Evolutionary conservation across 495 filamentous ascomycete species (phyloP).

Genomic region (Aspergillus cavernicola): DNA sequence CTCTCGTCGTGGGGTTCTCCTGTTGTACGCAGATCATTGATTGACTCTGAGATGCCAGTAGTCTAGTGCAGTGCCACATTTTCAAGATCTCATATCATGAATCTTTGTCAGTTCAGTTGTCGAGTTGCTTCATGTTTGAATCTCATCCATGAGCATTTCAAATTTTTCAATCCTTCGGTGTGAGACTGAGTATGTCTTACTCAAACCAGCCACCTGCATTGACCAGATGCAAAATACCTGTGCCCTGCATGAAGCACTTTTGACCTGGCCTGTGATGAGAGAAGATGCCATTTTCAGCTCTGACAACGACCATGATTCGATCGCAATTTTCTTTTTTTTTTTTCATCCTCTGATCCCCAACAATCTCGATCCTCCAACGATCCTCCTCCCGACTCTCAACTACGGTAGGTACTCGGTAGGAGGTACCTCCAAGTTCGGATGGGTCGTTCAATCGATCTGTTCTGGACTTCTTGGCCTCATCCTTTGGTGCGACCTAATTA

Average conservation of each 20-base stretch:
- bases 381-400: not conserved
- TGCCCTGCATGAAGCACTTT: slow-evolving; percentile 2
- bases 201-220: slow-evolving; percentile 22
- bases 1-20: no score
- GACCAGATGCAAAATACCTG: slow-evolving; percentile 18
- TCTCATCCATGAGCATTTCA: not conserved
- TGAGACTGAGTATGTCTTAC: slow-evolving; percentile 8
- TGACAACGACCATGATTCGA: not conserved
- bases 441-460: slow-evolving; percentile 8
- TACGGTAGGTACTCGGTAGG: slow-evolving; percentile 12
- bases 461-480: slow-evolving; percentile 13
- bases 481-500: slow-evolving; percentile 16
- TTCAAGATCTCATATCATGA: no score
- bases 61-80: no score
- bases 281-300: not conserved
- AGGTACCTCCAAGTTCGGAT: no score
- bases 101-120: no score
- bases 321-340: not conserved
- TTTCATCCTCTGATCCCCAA: not conserved
- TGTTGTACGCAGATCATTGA: no score
- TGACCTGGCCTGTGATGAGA: not conserved
- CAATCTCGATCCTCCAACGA: not conserved
- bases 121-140: no score
- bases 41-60: no score
- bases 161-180: not conserved